These are phyloP conservation scores for Tolypocladium capitatum DNA, from an alignment of 2,329 filamentous ascomycete genomes.

Conservation along the genomic window DNA sequence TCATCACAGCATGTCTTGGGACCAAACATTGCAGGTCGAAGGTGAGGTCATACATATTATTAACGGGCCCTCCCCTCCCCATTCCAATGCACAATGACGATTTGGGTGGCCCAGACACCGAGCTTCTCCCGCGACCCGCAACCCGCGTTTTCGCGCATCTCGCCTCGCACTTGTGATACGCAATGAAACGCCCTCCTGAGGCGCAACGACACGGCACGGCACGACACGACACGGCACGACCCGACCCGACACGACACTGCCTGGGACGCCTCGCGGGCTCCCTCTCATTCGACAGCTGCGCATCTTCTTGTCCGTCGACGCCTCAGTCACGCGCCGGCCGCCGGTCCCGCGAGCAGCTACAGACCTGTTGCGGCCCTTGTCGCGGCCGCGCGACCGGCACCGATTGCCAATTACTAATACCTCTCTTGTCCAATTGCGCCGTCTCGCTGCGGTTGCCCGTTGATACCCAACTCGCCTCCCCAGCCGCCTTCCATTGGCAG, in stretches of 20 bases:
- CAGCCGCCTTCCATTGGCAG: neutral
- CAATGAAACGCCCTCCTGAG: neutral
- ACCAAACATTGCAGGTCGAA: too few species aligned
- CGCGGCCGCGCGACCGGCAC: neutral
- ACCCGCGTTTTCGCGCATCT: neutral
- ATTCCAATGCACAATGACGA: conserved; percentile 5
- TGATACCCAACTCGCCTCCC: neutral
- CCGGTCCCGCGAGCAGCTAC: neutral
- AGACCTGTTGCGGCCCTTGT: neutral
- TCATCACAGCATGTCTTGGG: too few species aligned
- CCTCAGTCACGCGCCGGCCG: neutral
- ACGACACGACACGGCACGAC: too few species aligned
- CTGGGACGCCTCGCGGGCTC: neutral
- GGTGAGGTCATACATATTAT: too few species aligned
- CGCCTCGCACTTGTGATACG: neutral
- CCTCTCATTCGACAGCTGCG: neutral
- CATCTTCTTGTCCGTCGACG: too few species aligned
- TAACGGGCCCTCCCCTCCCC: too few species aligned
- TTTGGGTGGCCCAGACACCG: neutral
- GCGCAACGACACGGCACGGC: neutral
- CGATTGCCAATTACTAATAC: too few species aligned
- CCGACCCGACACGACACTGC: too few species aligned
- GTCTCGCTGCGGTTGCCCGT: neutral
- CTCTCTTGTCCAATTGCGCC: neutral
- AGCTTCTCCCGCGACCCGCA: neutral